These are phyloP conservation scores for Chlorella sp. DNA, from an alignment of 139 green algal species.

Conservation along the genomic window DNA sequence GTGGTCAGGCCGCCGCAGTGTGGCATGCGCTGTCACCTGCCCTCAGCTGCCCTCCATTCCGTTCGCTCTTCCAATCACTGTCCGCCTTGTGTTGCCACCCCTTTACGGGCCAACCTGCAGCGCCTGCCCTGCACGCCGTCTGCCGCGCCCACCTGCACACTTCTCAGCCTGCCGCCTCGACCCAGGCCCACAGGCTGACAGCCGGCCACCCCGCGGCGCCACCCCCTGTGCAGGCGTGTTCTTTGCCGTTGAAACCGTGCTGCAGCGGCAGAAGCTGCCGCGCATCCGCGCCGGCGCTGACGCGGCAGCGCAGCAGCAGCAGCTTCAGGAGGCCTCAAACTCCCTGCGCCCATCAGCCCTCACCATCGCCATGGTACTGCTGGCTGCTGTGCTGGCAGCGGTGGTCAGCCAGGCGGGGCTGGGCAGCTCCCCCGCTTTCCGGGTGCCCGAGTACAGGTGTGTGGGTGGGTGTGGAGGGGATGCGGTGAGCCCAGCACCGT, in stretches of 20 bases:
- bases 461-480: neutral
- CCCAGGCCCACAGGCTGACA: neutral
- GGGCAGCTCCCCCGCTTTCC: conserved; percentile 72
- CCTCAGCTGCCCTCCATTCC: too few species aligned
- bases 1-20: too few species aligned
- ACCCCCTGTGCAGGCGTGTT: conserved; percentile 73
- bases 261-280: conserved; percentile 50
- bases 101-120: neutral
- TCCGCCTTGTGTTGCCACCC: too few species aligned
- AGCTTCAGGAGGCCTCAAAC: neutral
- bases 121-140: neutral
- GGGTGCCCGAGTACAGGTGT: conserved; percentile 65
- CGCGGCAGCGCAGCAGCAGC: neutral
- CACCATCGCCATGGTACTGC: conserved; percentile 77
- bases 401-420: conserved; percentile 74
- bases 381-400: conserved; percentile 74
- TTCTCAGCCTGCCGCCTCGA: neutral
- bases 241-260: conserved; percentile 93
- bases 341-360: conserved; percentile 29
- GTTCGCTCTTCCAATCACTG: too few species aligned
- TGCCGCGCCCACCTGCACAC: neutral
- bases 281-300: neutral
- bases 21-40: neutral
- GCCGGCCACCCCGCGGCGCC: neutral
- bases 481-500: neutral